phyloP scores from a whole-genome alignment of 208 protist genomes.

The Acanthamoeba culbertsoni region DNA sequence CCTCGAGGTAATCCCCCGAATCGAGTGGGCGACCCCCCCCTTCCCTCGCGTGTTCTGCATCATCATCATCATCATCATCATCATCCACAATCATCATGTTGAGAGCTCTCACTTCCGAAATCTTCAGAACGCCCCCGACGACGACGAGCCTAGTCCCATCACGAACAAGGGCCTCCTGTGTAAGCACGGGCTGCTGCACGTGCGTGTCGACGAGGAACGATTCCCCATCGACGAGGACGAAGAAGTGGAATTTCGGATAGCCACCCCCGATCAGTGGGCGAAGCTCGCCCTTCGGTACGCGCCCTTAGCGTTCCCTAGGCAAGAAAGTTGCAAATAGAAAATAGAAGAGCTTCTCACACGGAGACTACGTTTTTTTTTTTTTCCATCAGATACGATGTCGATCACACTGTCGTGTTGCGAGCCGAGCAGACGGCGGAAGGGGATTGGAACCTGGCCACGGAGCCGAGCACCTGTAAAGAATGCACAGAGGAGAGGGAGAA shows the following conservation, averaged over 20 bases:
- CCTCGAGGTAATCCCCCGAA: neutral
- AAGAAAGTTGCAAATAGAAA: too few relatives aligned
- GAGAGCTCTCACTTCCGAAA: too few relatives aligned
- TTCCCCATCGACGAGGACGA: neutral
- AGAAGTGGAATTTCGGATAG: neutral
- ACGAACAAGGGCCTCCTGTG: neutral
- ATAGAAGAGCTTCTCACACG: too few relatives aligned
- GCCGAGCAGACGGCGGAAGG: neutral
- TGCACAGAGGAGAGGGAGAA: slow-evolving; percentile 4
- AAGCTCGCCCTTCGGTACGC: too few relatives aligned
- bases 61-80: neutral
- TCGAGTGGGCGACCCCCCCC: neutral
- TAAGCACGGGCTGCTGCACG: neutral
- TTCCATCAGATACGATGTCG: neutral
- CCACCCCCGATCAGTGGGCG: neutral
- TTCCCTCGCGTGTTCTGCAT: too few relatives aligned
- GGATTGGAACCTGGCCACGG: neutral
- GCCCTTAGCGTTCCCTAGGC: too few relatives aligned
- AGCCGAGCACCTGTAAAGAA: neutral
- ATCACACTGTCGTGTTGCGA: neutral
- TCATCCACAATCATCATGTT: neutral
- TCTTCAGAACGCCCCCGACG: neutral
- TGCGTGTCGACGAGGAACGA: neutral
- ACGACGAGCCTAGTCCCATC: neutral
- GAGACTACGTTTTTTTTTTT: neutral